phyloP scores from a whole-genome alignment of 192 early-diverging fungal genomes.

The Linnemannia schmuckeri region DNA sequence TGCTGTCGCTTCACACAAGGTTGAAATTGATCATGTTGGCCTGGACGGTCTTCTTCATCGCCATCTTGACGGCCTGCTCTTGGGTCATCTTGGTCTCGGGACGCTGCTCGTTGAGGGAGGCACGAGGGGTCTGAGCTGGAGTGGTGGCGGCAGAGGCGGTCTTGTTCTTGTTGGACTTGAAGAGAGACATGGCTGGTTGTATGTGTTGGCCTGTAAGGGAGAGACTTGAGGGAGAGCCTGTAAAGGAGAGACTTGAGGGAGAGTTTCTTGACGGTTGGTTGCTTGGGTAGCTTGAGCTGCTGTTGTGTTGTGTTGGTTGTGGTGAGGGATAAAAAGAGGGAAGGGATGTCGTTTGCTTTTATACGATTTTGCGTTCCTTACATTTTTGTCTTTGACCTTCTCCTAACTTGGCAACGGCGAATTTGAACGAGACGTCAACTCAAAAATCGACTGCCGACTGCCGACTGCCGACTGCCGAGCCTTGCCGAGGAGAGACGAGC shows the following conservation, averaged over 20 bases:
- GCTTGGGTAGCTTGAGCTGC: no score
- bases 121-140: conserved; percentile 13
- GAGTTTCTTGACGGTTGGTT: no score
- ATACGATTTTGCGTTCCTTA: no score
- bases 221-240: not conserved
- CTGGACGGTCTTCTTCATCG: not conserved
- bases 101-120: conserved; percentile 7
- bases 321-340: no score
- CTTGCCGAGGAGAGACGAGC: not conserved
- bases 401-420: not conserved
- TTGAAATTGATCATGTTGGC: no score
- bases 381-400: no score
- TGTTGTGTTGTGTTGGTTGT: no score
- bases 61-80: not conserved
- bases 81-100: not conserved
- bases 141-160: not conserved
- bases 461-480: not conserved
- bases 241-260: no score
- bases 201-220: not conserved
- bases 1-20: no score
- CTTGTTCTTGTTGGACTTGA: conserved; percentile 23
- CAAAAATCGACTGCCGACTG: not conserved
- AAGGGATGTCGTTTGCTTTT: no score
- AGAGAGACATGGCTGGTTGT: not conserved
- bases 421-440: not conserved